A percentile compares a stretch with the other conserved stretches of the same genome.
Evolutionary conservation across 495 filamentous ascomycete species (phyloP).

Genomic region (Aspergillus sclerotiicarbonarius): DNA sequence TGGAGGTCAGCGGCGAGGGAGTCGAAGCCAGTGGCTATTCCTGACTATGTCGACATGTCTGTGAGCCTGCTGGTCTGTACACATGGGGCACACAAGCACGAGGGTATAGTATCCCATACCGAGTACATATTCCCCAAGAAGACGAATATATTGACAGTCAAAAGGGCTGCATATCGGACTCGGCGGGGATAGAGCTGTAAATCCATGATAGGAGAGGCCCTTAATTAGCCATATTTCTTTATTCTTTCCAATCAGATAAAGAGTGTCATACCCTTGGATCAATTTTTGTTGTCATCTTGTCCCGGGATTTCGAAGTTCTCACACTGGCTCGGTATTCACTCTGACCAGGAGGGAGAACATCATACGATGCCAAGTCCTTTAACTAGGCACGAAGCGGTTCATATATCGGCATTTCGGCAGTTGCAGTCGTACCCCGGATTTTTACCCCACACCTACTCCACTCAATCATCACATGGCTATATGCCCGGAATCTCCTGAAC

Average conservation of each 20-base stretch:
- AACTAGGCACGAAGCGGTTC: too few relatives aligned
- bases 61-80: background rate
- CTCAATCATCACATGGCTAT: background rate
- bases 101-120: slow-evolving; percentile 13
- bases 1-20: slow-evolving; percentile 30
- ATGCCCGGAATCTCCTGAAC: background rate
- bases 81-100: background rate
- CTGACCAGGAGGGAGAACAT: background rate
- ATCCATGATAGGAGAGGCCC: background rate
- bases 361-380: background rate
- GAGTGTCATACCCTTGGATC: slow-evolving; percentile 4
- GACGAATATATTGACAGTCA: slow-evolving; percentile 36
- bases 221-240: background rate
- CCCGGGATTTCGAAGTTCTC: background rate
- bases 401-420: background rate
- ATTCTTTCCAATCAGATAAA: background rate
- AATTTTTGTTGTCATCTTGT: background rate
- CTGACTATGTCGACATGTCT: slow-evolving; percentile 17
- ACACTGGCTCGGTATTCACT: too few relatives aligned
- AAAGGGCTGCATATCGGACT: slow-evolving; percentile 33
- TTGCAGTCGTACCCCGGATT: background rate
- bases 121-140: slow-evolving; percentile 43
- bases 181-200: slow-evolving; percentile 25
- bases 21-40: slow-evolving; percentile 36
- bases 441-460: background rate